A percentile compares a stretch with the other conserved stretches of the same genome.
These are phyloP conservation scores for Neophaeococcomyces aloes DNA, from an alignment of 2,329 filamentous ascomycete species.

Conservation along the genomic window DNA sequence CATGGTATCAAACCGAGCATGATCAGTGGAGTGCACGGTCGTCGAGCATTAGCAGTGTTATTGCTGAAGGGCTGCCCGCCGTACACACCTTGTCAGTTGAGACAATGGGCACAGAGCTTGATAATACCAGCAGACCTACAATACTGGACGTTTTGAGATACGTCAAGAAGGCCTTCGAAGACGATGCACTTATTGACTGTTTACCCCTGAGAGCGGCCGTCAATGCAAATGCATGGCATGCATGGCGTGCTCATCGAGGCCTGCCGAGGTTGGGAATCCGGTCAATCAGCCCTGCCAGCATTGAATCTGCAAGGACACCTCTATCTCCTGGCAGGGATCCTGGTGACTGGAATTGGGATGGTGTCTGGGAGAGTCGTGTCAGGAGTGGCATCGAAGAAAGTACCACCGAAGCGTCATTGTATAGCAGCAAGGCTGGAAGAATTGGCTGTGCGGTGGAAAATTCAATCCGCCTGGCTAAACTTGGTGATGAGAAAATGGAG, in stretches of 20 bases:
- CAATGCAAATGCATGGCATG: constrained; percentile 87
- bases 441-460: constrained; percentile 6
- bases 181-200: constrained; percentile 64
- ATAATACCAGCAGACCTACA: not conserved
- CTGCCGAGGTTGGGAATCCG: constrained; percentile 22
- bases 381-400: constrained; percentile 67
- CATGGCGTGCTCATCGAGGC: constrained; percentile 66
- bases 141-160: constrained; percentile 41
- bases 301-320: constrained; percentile 7
- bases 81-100: not conserved
- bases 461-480: constrained; percentile 49
- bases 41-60: constrained; percentile 23
- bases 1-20: constrained; percentile 64
- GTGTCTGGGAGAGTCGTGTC: constrained; percentile 87
- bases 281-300: constrained; percentile 12
- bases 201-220: constrained; percentile 73
- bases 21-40: constrained; percentile 26
- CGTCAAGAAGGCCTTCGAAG: constrained; percentile 70
- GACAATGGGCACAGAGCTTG: not conserved
- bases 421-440: constrained; percentile 42
- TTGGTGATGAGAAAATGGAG: constrained; percentile 51
- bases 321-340: constrained; percentile 38
- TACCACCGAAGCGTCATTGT: constrained; percentile 68
- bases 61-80: constrained; percentile 34
- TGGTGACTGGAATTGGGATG: constrained; percentile 94